phyloP scores from a whole-genome alignment of 2,329 filamentous ascomycete genomes.

The Fonsecaea multimorphosa region DNA sequence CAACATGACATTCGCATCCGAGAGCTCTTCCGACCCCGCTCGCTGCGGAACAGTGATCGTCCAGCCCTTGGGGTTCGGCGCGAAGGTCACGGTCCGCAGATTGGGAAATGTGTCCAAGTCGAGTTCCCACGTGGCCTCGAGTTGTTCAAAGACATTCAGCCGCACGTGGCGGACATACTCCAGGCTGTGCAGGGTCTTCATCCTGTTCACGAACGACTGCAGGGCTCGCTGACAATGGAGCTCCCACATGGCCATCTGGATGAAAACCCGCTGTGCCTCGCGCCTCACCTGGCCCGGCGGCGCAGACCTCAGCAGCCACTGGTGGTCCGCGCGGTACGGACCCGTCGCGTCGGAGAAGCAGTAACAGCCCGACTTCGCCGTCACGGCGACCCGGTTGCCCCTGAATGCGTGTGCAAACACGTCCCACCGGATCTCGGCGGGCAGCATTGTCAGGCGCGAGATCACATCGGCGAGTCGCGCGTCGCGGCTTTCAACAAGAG shows the following conservation, averaged over 20 bases:
- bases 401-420: conserved; percentile 25
- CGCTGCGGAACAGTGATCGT: conserved; percentile 18
- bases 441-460: conserved; percentile 16
- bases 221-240: conserved; percentile 24
- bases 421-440: conserved; percentile 25
- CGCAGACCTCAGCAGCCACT: conserved; percentile 24
- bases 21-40: conserved; percentile 16
- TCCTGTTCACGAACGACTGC: conserved; percentile 16
- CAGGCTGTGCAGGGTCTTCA: conserved; percentile 11
- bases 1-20: conserved; percentile 22
- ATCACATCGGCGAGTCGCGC: conserved; percentile 8
- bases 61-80: conserved; percentile 29
- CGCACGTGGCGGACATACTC: conserved; percentile 23
- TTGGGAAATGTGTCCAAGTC: conserved; percentile 15
- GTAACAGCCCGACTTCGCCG: conserved; percentile 21
- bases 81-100: conserved; percentile 17
- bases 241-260: conserved; percentile 27
- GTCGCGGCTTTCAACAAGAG: conserved; percentile 14
- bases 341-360: conserved; percentile 25
- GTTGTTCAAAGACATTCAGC: conserved; percentile 30
- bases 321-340: conserved; percentile 26
- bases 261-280: conserved; percentile 24
- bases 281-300: conserved; percentile 2
- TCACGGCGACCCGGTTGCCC: conserved; percentile 30
- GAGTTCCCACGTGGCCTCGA: conserved; percentile 4